A percentile compares a stretch with the other conserved stretches of the same genome.
These are phyloP conservation scores for Telfairia occidentalis DNA, from an alignment of 331 rosid genomes.

Conservation along the genomic window DNA sequence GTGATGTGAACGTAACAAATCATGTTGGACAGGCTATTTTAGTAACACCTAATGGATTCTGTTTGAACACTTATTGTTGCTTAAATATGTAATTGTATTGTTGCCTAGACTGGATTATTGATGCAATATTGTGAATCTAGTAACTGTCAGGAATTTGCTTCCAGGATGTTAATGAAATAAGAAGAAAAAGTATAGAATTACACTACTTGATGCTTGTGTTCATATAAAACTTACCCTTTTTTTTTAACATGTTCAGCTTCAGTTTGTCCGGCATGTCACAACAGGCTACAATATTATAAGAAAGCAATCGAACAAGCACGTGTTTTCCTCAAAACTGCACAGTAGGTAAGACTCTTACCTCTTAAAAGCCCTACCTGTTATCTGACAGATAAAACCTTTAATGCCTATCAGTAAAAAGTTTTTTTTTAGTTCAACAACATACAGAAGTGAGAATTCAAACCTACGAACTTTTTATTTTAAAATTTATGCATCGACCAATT, in stretches of 20 bases:
- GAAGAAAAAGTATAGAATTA: not conserved
- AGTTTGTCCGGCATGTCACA: conserved; percentile 55
- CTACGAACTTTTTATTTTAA: no score
- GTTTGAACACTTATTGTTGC: not conserved
- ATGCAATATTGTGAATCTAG: conserved; percentile 3
- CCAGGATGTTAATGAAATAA: not conserved
- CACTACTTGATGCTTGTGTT: not conserved
- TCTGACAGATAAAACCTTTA: not conserved
- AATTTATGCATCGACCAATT: no score
- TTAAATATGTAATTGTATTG: not conserved
- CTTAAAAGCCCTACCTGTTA: conserved; percentile 3
- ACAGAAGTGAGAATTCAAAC: no score
- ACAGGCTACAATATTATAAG: conserved; percentile 30
- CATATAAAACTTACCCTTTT: conserved; percentile 8
- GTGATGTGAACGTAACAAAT: no score
- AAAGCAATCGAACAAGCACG: conserved; percentile 31
- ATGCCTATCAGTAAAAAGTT: no score
- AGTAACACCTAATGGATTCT: not conserved
- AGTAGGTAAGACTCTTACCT: conserved; percentile 28
- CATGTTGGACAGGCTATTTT: not conserved
- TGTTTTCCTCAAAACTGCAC: conserved; percentile 21
- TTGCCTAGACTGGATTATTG: not conserved
- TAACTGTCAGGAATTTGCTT: not conserved
- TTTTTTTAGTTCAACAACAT: no score
- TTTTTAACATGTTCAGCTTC: conserved; percentile 41